A percentile compares a stretch with the other conserved stretches of the same genome.
phyloP scores from a whole-genome alignment of 1,139 yeast species.

The Yamadazyma songkhlaensis region DNA sequence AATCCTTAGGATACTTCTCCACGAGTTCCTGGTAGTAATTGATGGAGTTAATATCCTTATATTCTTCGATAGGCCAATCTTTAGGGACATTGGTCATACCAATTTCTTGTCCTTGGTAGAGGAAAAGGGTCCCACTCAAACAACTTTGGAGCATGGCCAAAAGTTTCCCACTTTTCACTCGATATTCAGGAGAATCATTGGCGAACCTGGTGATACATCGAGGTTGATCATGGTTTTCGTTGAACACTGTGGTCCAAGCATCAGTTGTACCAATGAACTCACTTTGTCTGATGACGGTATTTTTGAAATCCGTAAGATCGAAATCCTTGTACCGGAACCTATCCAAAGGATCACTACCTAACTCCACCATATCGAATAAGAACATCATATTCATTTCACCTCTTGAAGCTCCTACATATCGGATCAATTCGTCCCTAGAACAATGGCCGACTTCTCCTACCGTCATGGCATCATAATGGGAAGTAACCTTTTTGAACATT shows the following conservation, averaged over 20 bases:
- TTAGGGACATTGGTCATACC: constrained; percentile 50
- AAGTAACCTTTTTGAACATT: constrained; percentile 44
- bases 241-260: constrained; percentile 56
- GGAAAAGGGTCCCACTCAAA: constrained; percentile 56
- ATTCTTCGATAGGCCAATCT: constrained; percentile 49
- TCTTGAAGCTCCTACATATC: constrained; percentile 48
- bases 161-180: constrained; percentile 43
- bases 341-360: constrained; percentile 37
- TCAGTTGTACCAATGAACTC: constrained; percentile 46
- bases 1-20: constrained; percentile 32
- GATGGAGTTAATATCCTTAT: constrained; percentile 47
- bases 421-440: constrained; percentile 40
- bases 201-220: constrained; percentile 54
- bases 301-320: constrained; percentile 42
- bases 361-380: constrained; percentile 46
- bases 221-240: constrained; percentile 62
- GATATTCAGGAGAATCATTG: constrained; percentile 29
- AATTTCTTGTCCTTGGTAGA: constrained; percentile 63
- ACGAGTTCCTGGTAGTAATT: constrained; percentile 37
- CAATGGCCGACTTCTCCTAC: constrained; percentile 57
- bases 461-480: constrained; percentile 54
- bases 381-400: constrained; percentile 55
- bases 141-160: constrained; percentile 45
- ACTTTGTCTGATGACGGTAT: constrained; percentile 28
- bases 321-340: constrained; percentile 37